Evolutionary conservation across 2,329 filamentous ascomycete genomes (phyloP), one percentile per base, ranked within the genome.

Genomic region (Scytalidium sp.): DNA sequence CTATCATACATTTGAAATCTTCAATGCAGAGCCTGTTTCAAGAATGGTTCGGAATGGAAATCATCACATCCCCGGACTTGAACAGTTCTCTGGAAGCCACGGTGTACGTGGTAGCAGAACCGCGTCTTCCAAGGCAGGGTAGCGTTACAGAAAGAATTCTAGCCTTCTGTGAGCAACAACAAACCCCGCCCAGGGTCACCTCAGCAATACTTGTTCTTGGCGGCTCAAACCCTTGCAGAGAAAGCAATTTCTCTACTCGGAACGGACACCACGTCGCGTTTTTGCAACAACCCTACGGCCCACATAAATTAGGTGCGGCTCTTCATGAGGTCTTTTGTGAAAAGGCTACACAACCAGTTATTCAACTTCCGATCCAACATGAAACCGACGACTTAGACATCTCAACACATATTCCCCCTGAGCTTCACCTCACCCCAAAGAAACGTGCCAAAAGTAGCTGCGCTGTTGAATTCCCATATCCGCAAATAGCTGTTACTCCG

Each of bases 1-100:
- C 54, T 10, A 56, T 56, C 2, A 59, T 63, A 51, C 39, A 59
- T 19, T 52, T 64, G 10, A 63, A 61, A 39, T 52, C 53, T 6
- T 45, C 58, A 10, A 22, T 58, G 6, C 49, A 58, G 11, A 47
- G 27, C 21, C 32, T 50, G 19, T 36, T 64, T 19, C 49, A 42
- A 17, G 53, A 54, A 15, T 64, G 62, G 62, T 64, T 60, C 44
- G 54, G 51, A 9, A 60, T 64, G 55, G 52, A 61, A 40, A 19
- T 50, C 45, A 45, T 47, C 15, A 17, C 29, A 29, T 7, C 25
- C 13, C 6, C 22, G 19, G 11, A 22, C 25, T 13, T 29, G 42
- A 11, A 44, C n/a, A 22, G 19, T 44, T 22, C 17, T 44, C 25
- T 13, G 25, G 25, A 29, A 29, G 42, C 39, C 7, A 41, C n/a